phyloP scores from a whole-genome alignment of 2,329 filamentous ascomycete genomes.

The Aureobasidium sp. region DNA sequence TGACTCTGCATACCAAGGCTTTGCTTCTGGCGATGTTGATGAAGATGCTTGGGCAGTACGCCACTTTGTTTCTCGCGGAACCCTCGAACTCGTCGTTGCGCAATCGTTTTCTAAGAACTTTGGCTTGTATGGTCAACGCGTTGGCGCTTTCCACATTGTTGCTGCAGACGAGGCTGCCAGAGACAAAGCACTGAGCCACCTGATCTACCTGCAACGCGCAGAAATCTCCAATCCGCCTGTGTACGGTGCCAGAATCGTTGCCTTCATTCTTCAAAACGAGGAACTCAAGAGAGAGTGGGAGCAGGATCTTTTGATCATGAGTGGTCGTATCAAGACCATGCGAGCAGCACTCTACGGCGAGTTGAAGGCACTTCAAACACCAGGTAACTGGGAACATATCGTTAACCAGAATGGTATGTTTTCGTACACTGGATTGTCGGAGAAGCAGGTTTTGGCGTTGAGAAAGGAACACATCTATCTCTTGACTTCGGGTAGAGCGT shows the following conservation, averaged over 20 bases:
- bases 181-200: slow-evolving; percentile 70
- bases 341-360: slow-evolving; percentile 64
- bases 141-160: slow-evolving; percentile 86
- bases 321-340: slow-evolving; percentile 84
- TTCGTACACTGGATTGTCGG: slow-evolving; percentile 71
- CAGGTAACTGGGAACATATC: slow-evolving; percentile 88
- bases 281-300: slow-evolving; percentile 79
- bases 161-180: slow-evolving; percentile 47
- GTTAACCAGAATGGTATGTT: slow-evolving; percentile 85
- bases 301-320: slow-evolving; percentile 80
- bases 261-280: slow-evolving; percentile 68
- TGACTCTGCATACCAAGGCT: slow-evolving; percentile 36
- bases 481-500: slow-evolving; percentile 17
- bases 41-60: slow-evolving; percentile 32
- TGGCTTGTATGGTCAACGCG: slow-evolving; percentile 86
- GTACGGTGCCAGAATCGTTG: slow-evolving; percentile 80
- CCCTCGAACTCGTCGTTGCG: slow-evolving; percentile 54
- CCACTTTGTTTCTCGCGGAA: slow-evolving; percentile 22
- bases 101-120: slow-evolving; percentile 45
- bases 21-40: slow-evolving; percentile 31
- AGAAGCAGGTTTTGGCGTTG: slow-evolving; percentile 62
- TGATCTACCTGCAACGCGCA: slow-evolving; percentile 82
- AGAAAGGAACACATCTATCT: slow-evolving; percentile 69
- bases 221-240: slow-evolving; percentile 92
- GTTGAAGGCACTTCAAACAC: slow-evolving; percentile 72